These are phyloP conservation scores for Psilocybe cyanescens DNA, from an alignment of 768 basidiomycete species.

Conservation along the genomic window DNA sequence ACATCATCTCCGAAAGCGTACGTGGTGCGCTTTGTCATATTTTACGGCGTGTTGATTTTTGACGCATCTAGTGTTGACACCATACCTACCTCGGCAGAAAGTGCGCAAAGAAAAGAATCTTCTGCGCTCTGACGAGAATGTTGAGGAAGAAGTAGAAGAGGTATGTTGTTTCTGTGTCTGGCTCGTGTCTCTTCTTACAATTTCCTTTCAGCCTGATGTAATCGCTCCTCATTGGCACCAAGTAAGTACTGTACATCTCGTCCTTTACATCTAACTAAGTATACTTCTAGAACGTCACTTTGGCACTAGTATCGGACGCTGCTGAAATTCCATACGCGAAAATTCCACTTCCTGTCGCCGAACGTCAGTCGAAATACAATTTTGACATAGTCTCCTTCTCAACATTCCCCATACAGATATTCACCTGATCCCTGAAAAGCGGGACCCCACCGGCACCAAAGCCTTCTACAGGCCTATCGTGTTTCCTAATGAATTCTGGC, in stretches of 20 bases:
- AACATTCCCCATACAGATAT: slow-evolving; percentile 49
- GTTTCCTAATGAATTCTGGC: slow-evolving; percentile 97
- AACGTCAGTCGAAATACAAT: slow-evolving; percentile 53
- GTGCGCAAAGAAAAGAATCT: slow-evolving; percentile 85
- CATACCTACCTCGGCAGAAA: slow-evolving; percentile 77
- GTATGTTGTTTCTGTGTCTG: slow-evolving; percentile 33
- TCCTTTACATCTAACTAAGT: background rate
- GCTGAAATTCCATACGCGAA: slow-evolving; percentile 52
- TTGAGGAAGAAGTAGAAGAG: slow-evolving; percentile 51
- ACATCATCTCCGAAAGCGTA: slow-evolving; percentile 78
- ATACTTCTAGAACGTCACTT: slow-evolving; percentile 74
- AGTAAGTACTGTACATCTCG: slow-evolving; percentile 39
- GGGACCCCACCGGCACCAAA: slow-evolving; percentile 66
- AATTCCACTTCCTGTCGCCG: slow-evolving; percentile 60
- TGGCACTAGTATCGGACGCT: slow-evolving; percentile 83
- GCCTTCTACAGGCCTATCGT: slow-evolving; percentile 87
- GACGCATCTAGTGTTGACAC: slow-evolving; percentile 68
- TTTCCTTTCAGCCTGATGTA: slow-evolving; percentile 45
- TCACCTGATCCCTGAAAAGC: slow-evolving; percentile 56
- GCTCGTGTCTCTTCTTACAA: background rate
- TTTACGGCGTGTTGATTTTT: slow-evolving; percentile 1
- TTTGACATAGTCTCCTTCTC: slow-evolving; percentile 15
- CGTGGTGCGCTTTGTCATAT: slow-evolving; percentile 27
- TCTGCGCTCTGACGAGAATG: slow-evolving; percentile 47
- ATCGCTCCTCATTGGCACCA: slow-evolving; percentile 86